These are phyloP conservation scores for Rutstroemia sp. DNA, from an alignment of 2,329 filamentous ascomycete species.

Conservation along the genomic window DNA sequence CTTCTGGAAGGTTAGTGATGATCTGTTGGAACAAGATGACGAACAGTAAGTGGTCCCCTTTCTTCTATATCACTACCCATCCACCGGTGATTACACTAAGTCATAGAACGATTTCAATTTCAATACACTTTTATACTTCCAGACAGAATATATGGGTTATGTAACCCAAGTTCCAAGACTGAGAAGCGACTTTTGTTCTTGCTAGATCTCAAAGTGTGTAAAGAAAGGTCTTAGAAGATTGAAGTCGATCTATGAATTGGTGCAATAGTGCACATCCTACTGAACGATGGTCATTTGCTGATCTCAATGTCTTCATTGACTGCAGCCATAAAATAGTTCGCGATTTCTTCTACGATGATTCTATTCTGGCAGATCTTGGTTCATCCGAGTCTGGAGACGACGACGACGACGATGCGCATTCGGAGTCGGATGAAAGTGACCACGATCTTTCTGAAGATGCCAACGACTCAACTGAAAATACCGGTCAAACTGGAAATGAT, in stretches of 20 bases:
- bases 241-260: too few species aligned
- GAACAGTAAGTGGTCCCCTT: not conserved
- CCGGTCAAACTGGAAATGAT: too few species aligned
- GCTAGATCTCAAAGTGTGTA: too few species aligned
- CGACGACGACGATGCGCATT: not conserved
- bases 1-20: constrained; percentile 67
- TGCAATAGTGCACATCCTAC: not conserved
- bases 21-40: constrained; percentile 23
- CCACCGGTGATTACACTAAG: not conserved
- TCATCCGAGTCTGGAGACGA: not conserved
- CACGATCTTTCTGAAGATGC: too few species aligned
- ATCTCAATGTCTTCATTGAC: not conserved
- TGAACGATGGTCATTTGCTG: not conserved
- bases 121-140: too few species aligned
- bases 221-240: too few species aligned
- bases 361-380: not conserved
- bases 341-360: not conserved
- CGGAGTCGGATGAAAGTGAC: too few species aligned
- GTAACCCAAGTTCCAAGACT: too few species aligned
- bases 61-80: not conserved
- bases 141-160: too few species aligned
- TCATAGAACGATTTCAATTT: not conserved
- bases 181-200: too few species aligned
- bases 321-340: not conserved
- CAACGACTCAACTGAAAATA: too few species aligned